Percentiles rank a stretch among this genome's conserved stretches.
Conservation (phyloP, 768 basidiomycete genomes). For the Suillus paluster region DNA sequence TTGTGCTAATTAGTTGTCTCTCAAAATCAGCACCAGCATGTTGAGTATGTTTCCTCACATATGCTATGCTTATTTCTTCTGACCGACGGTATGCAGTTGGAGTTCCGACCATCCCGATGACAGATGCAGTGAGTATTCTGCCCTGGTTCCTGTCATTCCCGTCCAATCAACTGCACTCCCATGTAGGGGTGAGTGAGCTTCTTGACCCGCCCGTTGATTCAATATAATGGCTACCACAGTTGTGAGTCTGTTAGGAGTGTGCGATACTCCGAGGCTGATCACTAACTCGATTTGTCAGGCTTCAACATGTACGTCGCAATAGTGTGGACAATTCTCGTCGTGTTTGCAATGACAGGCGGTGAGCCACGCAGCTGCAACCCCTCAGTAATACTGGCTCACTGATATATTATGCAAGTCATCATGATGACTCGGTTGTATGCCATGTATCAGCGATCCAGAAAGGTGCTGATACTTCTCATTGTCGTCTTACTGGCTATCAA, state of each 20-base stretch:
- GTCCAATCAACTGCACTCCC: neutral
- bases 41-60: neutral
- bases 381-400: neutral
- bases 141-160: neutral
- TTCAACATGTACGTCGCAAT: neutral
- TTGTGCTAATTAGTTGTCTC: neutral
- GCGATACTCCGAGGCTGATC: neutral
- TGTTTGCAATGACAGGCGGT: neutral
- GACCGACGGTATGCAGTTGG: neutral
- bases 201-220: neutral
- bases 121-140: neutral
- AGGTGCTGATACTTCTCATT: neutral
- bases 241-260: neutral
- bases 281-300: neutral
- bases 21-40: neutral
- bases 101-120: neutral
- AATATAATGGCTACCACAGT: neutral
- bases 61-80: neutral
- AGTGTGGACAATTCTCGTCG: neutral
- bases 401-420: neutral
- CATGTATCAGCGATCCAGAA: neutral
- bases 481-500: neutral
- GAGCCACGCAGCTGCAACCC: neutral
- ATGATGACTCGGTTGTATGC: neutral
- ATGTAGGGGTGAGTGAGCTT: neutral